phyloP scores from a whole-genome alignment of 1,139 yeast genomes.

The Hemisphaericaspora subhashii region DNA sequence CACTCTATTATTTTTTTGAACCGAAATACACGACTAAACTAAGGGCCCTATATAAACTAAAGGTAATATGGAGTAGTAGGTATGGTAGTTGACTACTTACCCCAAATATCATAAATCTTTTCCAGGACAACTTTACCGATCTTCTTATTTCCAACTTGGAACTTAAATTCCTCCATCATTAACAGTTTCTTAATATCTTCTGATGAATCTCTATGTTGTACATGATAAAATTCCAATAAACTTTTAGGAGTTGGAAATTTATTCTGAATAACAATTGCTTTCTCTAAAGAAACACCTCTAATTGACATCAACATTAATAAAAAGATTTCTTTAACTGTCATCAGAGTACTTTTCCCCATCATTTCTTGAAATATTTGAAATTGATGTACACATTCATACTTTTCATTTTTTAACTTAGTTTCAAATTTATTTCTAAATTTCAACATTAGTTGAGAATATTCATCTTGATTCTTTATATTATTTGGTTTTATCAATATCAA shows the following conservation, averaged over 20 bases:
- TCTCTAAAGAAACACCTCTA: conserved; percentile 80
- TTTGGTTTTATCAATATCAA: conserved; percentile 51
- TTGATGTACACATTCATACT: conserved; percentile 58
- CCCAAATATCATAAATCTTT: conserved; percentile 65
- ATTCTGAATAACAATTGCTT: conserved; percentile 75
- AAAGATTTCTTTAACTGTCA: conserved; percentile 75
- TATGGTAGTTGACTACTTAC: too few species aligned
- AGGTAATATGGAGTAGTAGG: too few species aligned
- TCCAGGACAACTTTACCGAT: conserved; percentile 61
- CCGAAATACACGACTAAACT: neutral
- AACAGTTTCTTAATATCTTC: conserved; percentile 39
- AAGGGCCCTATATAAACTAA: too few species aligned
- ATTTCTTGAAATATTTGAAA: conserved; percentile 67
- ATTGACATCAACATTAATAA: conserved; percentile 75
- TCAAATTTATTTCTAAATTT: conserved; percentile 48
- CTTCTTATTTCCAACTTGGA: conserved; percentile 60
- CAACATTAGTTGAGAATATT: conserved; percentile 43
- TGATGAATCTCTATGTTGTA: conserved; percentile 15
- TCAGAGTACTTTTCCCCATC: conserved; percentile 67
- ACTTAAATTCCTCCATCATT: conserved; percentile 44
- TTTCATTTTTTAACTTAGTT: conserved; percentile 12
- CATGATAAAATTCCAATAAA: conserved; percentile 40
- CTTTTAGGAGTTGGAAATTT: conserved; percentile 62
- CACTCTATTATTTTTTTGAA: neutral
- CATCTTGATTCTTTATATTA: conserved; percentile 51